Percentiles rank a stretch among this genome's conserved stretches.
phyloP scores from a whole-genome alignment of 352 stramenopile species.

The Pilasporangium apinafurcum region DNA sequence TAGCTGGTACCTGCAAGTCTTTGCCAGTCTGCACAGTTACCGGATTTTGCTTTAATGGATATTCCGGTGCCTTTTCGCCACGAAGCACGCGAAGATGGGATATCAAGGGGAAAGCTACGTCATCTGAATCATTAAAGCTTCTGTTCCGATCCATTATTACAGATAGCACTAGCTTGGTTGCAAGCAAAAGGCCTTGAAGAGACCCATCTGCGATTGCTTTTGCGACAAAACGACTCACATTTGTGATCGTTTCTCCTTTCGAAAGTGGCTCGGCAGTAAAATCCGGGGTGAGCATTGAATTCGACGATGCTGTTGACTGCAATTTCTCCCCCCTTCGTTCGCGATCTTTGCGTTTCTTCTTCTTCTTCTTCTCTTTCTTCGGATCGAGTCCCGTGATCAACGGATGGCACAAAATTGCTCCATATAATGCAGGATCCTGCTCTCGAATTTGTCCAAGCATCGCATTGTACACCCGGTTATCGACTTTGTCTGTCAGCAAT shows the following conservation, averaged over 20 bases:
- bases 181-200: conserved; percentile 67
- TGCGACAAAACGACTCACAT: conserved; percentile 72
- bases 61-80: conserved; percentile 55
- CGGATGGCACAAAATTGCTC: conserved; percentile 78
- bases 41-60: conserved; percentile 12
- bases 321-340: conserved; percentile 66
- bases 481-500: conserved; percentile 61
- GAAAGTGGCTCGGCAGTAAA: conserved; percentile 48
- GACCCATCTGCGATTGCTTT: conserved; percentile 71
- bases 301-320: conserved; percentile 17
- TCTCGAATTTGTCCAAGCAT: conserved; percentile 79
- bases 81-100: conserved; percentile 73
- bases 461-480: conserved; percentile 68
- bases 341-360: conserved; percentile 80
- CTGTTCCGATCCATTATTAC: conserved; percentile 18
- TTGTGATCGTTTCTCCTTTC: conserved; percentile 45
- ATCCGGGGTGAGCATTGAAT: conserved; percentile 66
- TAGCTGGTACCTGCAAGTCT: conserved; percentile 21
- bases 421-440: conserved; percentile 74
- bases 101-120: conserved; percentile 33
- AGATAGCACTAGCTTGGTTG: conserved; percentile 60
- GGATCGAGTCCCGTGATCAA: conserved; percentile 72
- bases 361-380: conserved; percentile 79
- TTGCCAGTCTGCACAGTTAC: conserved; percentile 10
- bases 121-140: conserved; percentile 5